These are phyloP conservation scores for Nissolia schottii DNA, from an alignment of 306 rosid genomes.

Conservation along the genomic window DNA sequence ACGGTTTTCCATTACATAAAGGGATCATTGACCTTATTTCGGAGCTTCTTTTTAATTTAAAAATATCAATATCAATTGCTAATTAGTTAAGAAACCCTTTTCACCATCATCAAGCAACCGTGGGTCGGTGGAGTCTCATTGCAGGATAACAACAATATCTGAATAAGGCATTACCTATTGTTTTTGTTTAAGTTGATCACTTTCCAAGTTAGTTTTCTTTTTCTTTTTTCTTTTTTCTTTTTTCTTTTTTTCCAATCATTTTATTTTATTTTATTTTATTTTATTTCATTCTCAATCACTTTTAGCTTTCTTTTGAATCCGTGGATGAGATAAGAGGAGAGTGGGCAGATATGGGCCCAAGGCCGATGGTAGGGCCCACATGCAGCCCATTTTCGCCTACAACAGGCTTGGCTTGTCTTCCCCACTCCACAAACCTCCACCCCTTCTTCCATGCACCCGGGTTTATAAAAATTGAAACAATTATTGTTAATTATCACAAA, in stretches of 20 bases:
- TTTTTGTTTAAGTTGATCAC: background rate
- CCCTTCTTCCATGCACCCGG: background rate
- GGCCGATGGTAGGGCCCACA: conserved; percentile 1
- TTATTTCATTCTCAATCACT: too few species aligned
- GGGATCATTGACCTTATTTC: background rate
- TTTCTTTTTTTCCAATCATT: too few species aligned
- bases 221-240: background rate
- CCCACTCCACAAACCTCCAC: background rate
- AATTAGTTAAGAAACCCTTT: background rate
- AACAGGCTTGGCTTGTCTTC: background rate
- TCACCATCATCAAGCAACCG: background rate
- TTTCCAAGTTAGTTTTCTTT: background rate
- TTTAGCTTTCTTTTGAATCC: background rate
- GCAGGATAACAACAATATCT: background rate
- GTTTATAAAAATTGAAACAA: background rate
- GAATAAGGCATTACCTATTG: background rate
- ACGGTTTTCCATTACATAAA: background rate
- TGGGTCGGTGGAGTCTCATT: background rate
- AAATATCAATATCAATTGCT: background rate
- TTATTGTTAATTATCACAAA: background rate
- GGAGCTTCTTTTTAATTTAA: background rate
- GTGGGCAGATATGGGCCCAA: background rate
- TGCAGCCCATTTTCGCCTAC: background rate
- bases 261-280: too few species aligned
- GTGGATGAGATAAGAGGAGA: background rate